A percentile compares a stretch with the other conserved stretches of the same genome.
These are phyloP conservation scores for Vaccinium corymbosum DNA, from an alignment of 148 eudicot species.

Conservation along the genomic window DNA sequence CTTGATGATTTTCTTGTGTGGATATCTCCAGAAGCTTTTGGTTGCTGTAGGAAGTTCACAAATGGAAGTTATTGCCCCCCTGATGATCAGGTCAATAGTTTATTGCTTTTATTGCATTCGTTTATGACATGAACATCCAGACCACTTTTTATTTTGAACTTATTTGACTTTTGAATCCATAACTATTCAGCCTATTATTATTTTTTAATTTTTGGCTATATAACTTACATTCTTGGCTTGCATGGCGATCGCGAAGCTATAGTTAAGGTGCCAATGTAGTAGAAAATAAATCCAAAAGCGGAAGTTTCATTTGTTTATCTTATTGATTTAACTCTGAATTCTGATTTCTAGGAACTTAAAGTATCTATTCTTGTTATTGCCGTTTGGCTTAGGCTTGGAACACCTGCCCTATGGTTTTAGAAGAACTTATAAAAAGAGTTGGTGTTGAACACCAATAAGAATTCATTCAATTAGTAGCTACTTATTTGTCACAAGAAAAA, in stretches of 20 bases:
- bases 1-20: constrained; percentile 98
- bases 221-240: constrained; percentile 1
- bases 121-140: neutral
- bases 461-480: neutral
- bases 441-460: neutral
- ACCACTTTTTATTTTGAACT: neutral
- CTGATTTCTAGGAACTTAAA: neutral
- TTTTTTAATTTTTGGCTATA: neutral
- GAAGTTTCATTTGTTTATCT: neutral
- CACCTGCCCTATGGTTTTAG: neutral
- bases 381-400: neutral
- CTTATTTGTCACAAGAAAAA: neutral
- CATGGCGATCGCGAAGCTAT: neutral
- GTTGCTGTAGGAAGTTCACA: constrained; percentile 95
- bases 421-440: neutral
- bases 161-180: neutral
- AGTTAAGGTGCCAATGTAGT: neutral
- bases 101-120: constrained; percentile 14
- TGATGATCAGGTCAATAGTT: constrained; percentile 71
- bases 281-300: neutral
- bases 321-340: neutral
- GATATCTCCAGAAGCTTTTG: constrained; percentile 99
- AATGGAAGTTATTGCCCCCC: constrained; percentile 93
- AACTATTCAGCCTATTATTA: neutral
- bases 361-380: neutral